Evolutionary conservation across 2,329 filamentous ascomycete genomes (phyloP), one percentile per base, ranked within the genome.

Genomic region (Beauveria pseudobassiana): DNA sequence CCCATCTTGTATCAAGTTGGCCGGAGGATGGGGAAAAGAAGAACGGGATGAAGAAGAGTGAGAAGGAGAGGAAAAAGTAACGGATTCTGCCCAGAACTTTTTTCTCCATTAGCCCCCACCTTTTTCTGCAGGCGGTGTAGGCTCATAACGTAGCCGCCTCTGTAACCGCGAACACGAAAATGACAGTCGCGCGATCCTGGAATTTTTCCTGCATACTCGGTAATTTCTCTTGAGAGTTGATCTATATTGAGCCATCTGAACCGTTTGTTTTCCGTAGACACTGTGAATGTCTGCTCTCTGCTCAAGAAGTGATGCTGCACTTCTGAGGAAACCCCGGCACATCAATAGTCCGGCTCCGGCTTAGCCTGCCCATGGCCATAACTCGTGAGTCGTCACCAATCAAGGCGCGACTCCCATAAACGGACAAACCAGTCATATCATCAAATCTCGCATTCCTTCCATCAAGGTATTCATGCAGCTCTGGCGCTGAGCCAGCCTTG

Each of bases 1-100:
- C 92, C 92, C 92, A 96, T 96, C 63, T 67, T 71, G 68, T 70
- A 66, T 40, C n/a, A 48, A 24, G 42, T 8, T 53, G 24, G 28
- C 50, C 58, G 20, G 42, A 54, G 26, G 10, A 53, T 54, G 40
- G 50, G 28, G 22, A 50, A 50, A 38, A 49, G 38, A 53, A 48
- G n/a, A 54, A n/a, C 26, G 26, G 26, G 40, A 24, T 18, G 49
- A 54, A 48, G 50, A 54, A 38, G 50, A 60, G 58, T 48, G 58
- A 46, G 58, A 60, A 22, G 49, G 53, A 46, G 42, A 54, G 42
- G n/a, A 54, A 60, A 53, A 40, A 28, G 14, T 5, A 40, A 2
- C 9, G 12, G 49, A 42, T 48, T 60, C 58, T 54, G 58, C 58
- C 56, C 28, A 26, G 34, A 50, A 60, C 40, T 38, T 54, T 60